Evolutionary conservation across 257 asterid species (phyloP).

Genomic region (Capsicum pubescens): DNA sequence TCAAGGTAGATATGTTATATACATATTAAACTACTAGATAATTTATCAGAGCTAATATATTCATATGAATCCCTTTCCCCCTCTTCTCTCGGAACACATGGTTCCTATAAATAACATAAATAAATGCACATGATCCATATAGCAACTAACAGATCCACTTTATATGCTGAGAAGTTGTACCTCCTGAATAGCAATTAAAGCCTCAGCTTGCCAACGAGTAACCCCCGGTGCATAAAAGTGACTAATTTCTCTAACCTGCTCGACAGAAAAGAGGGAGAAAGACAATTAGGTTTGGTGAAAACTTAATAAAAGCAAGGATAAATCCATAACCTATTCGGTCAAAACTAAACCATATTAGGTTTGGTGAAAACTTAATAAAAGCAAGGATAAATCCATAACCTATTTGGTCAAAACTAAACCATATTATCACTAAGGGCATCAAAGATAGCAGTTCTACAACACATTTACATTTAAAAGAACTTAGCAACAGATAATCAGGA

Average conservation of each 20-base stretch:
- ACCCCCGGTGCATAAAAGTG: constrained; percentile 51
- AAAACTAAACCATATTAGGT: background rate
- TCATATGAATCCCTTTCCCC: background rate
- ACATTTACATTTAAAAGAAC: constrained; percentile 8
- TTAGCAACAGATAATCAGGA: background rate
- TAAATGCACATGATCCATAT: background rate
- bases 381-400: background rate
- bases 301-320: background rate
- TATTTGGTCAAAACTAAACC: constrained; percentile 4
- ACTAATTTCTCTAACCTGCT: constrained; percentile 81
- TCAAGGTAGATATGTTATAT: background rate
- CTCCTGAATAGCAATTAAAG: constrained; percentile 89
- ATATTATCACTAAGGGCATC: background rate
- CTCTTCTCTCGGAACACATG: background rate
- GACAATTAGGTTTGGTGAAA: constrained; percentile 20
- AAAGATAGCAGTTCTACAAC: constrained; percentile 19
- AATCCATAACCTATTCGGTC: background rate
- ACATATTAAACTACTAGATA: constrained; percentile 9
- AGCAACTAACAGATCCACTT: constrained; percentile 26
- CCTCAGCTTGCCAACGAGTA: constrained; percentile 92
- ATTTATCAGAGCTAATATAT: constrained; percentile 11
- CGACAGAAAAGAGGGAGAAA: constrained; percentile 14
- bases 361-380: background rate
- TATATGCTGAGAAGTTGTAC: constrained; percentile 46
- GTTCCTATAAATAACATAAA: background rate